Percentiles rank a stretch among this genome's conserved stretches.
phyloP scores from a whole-genome alignment of 2,329 filamentous ascomycete species.

The Metarhizium sp. region DNA sequence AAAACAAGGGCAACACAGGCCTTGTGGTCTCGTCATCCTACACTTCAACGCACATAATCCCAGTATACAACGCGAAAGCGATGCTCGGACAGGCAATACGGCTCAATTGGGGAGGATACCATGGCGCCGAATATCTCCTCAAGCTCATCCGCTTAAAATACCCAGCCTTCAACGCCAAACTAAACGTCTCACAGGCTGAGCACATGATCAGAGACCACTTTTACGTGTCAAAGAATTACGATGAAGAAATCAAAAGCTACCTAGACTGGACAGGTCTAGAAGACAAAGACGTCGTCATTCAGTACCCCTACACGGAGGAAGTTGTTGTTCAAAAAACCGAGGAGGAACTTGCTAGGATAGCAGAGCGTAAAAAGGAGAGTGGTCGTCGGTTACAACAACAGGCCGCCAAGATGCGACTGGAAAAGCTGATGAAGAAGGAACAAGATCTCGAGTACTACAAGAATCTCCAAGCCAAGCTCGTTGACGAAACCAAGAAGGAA shows the following conservation, averaged over 20 bases:
- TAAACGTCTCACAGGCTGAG: constrained; percentile 80
- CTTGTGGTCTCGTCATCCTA: constrained; percentile 87
- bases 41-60: constrained; percentile 90
- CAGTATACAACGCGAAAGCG: constrained; percentile 78
- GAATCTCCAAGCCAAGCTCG: constrained; percentile 63
- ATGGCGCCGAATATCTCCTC: constrained; percentile 81
- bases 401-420: constrained; percentile 91
- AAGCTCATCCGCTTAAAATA: constrained; percentile 90
- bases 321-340: constrained; percentile 85
- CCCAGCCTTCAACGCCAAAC: constrained; percentile 75
- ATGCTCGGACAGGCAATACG: constrained; percentile 77
- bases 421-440: constrained; percentile 92
- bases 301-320: constrained; percentile 91
- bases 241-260: constrained; percentile 63
- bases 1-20: constrained; percentile 82
- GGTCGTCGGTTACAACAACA: constrained; percentile 88
- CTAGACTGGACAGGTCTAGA: constrained; percentile 90
- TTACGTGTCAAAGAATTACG: constrained; percentile 79
- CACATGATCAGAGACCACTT: constrained; percentile 81
- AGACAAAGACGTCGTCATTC: constrained; percentile 78
- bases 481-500: constrained; percentile 82
- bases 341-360: constrained; percentile 81
- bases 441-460: constrained; percentile 92
- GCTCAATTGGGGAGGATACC: constrained; percentile 89
- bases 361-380: constrained; percentile 91